Evolutionary conservation across 495 filamentous ascomycete genomes (phyloP), one percentile per base, ranked within the genome.

Genomic region (Aspergillus indologenus): DNA sequence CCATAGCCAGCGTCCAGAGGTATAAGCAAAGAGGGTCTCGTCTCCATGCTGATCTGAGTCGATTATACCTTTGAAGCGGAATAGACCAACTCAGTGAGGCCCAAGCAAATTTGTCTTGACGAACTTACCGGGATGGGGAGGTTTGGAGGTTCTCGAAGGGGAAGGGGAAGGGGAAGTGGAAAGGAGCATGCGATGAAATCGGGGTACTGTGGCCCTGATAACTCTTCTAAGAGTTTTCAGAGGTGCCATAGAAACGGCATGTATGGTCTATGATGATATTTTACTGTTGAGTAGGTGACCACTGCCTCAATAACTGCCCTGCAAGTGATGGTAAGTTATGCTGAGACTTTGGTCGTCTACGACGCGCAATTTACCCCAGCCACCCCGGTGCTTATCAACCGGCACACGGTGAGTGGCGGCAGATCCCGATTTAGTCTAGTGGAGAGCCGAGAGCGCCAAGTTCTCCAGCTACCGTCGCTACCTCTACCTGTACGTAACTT

Each of bases 1-100:
- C 56, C 57, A 64, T 14, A 63, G 51, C 46, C 53, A 63, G 43
- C 59, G 53, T 31, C 61, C 57, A 17, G 53, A 57, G n/a, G 57
- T 64, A 22, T 64, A 64, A 40, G 47, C 14, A 21, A 23, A 48
- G 20, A 23, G 20, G 23, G 20, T 3, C 11, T 48, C 45, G 45
- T 47, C 45, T 47, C 45, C 20, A 47, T 47, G 4, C 20, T 47
- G 45, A 47, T 47, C 21, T 47, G 26, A 29, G 26, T 29, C 4
- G 9, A 29, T 3, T 29, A 29, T 29, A 29, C 26, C 26, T n/a
- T 29, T 29, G 26, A 29, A 29, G 26, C n/a, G n/a, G n/a, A n/a
- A n/a, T n/a, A n/a, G 9, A 47, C 45, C 9, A 20, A 47, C 18
- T 20, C 18, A n/a, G 45, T 47, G 20, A 21, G 20, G 20, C 18